Percentiles rank a stretch among this genome's conserved stretches.
These are phyloP conservation scores for Trametes versicolor DNA, from an alignment of 1,284 basidiomycete species.

Conservation along the genomic window DNA sequence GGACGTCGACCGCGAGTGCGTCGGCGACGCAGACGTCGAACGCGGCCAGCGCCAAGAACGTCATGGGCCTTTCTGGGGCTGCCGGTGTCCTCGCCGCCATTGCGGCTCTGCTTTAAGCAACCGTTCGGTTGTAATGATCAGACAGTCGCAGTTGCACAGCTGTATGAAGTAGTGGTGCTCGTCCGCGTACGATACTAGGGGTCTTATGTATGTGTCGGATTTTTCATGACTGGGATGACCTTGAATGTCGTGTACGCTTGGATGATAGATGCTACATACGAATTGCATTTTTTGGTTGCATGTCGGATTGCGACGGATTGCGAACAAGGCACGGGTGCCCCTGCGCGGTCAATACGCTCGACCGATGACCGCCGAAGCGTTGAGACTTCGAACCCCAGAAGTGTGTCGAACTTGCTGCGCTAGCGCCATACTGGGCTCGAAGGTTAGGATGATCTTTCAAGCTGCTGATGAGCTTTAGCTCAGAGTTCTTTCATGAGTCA, in stretches of 20 bases:
- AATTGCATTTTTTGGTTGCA: too few species aligned
- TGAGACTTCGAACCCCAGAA: too few species aligned
- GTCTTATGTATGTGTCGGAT: not conserved
- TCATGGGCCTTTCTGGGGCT: constrained; percentile 36
- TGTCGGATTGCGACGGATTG: too few species aligned
- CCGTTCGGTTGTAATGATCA: not conserved
- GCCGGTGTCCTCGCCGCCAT: constrained; percentile 34
- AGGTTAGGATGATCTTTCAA: too few species aligned
- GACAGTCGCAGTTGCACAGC: not conserved
- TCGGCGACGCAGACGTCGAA: constrained; percentile 32
- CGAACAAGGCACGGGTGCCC: too few species aligned
- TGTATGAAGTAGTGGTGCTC: not conserved
- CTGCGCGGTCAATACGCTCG: too few species aligned
- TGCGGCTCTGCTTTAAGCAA: constrained; percentile 33
- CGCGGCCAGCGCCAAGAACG: constrained; percentile 31
- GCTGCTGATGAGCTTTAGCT: too few species aligned
- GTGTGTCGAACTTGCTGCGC: too few species aligned
- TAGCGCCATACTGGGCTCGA: too few species aligned
- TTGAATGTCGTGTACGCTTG: not conserved
- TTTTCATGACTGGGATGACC: not conserved
- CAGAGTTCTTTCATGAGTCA: too few species aligned
- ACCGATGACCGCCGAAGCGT: too few species aligned
- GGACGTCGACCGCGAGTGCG: constrained; percentile 10
- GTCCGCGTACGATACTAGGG: constrained; percentile 5
- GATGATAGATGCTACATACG: not conserved